Evolutionary conservation across 2,329 filamentous ascomycete species (phyloP).

Genomic region (Ophiostoma sp.): DNA sequence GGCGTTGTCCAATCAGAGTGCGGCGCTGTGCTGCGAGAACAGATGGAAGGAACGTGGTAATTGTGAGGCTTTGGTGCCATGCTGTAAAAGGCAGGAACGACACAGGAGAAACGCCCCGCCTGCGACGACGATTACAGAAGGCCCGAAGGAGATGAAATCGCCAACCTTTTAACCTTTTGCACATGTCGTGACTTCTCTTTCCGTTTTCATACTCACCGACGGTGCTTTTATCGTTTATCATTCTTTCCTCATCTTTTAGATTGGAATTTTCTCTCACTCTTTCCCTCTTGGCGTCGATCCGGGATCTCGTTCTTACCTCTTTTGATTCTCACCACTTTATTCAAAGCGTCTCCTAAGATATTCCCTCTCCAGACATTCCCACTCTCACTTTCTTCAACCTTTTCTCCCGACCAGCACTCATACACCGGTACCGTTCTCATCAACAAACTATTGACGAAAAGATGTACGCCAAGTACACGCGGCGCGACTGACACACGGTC

Average conservation of each 20-base stretch:
- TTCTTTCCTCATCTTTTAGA: neutral
- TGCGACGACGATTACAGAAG: constrained; percentile 22
- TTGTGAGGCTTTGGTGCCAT: constrained; percentile 3
- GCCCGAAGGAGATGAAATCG: constrained; percentile 10
- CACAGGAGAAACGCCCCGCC: neutral
- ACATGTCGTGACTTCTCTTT: constrained; percentile 17
- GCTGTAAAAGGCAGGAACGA: constrained; percentile 21
- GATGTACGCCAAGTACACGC: constrained; percentile 3
- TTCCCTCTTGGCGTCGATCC: constrained; percentile 4
- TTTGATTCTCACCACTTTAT: neutral
- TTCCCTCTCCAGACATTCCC: neutral
- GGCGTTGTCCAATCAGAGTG: neutral
- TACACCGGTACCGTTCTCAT: constrained; percentile 1
- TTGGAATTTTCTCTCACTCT: neutral
- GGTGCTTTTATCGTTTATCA: neutral
- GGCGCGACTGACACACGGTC: constrained; percentile 10
- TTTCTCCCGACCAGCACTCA: no score
- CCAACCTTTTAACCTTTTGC: neutral
- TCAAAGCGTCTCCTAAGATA: neutral
- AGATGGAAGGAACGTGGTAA: constrained; percentile 1
- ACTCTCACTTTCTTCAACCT: neutral
- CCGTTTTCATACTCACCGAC: constrained; percentile 6
- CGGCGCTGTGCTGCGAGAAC: neutral
- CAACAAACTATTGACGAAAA: constrained; percentile 2
- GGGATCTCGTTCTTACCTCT: neutral